Base-by-base conservation (phyloP, 2,329 filamentous ascomycete genomes). In the Monosporascus sp. region DNA sequence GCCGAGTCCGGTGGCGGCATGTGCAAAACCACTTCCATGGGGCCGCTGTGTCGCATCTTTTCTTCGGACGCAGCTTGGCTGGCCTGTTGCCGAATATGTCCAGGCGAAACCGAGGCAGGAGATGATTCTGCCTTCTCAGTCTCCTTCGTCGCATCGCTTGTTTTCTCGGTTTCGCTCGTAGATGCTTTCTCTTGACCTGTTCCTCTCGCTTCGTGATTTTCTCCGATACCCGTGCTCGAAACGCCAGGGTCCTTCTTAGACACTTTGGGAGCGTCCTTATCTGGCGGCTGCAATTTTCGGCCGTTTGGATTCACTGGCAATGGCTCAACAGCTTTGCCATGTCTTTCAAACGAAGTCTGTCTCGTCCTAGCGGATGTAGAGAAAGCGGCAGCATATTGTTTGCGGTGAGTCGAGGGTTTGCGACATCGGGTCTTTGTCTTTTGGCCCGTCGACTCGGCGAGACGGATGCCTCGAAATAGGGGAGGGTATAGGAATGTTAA, bases 401-500 rank as follows among this genome's bases (percentile, higher is more conserved):
- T 60, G 50, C 52, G 55, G 37, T 60, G 63, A 60, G 58, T 59
- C 57, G 66, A 48, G 63, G 64, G 56, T 40, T 58, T 63, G 58
- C 60, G 72, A 64, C 62, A 59, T 65, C 64, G 64, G 56, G 73
- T 69, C 51, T 77, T 69, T 16, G 74, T 69, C 61, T 72, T 67
- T 60, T 74, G 70, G 58, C 72, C 41, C 68, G 74, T 66, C 71
- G 74, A 66, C 70, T 82, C 65, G 69, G 69, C 64, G 57, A 67
- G 60, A 58, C 78, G 75, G 58, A 78, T 68, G 17, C 78, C 74
- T 52, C 84, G 82, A 68, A 86, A 81, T 52, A 89, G 70, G 60
- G 84, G 82, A 46, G 87, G 85, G 60, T 88, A 89, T 19, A 89
- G 74, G 63, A 89, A 89, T 17, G 82, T 81, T 55, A 89, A 74